phyloP scores from a whole-genome alignment of 2,329 filamentous ascomycete species.

The Torrubiella hemipterigena region DNA sequence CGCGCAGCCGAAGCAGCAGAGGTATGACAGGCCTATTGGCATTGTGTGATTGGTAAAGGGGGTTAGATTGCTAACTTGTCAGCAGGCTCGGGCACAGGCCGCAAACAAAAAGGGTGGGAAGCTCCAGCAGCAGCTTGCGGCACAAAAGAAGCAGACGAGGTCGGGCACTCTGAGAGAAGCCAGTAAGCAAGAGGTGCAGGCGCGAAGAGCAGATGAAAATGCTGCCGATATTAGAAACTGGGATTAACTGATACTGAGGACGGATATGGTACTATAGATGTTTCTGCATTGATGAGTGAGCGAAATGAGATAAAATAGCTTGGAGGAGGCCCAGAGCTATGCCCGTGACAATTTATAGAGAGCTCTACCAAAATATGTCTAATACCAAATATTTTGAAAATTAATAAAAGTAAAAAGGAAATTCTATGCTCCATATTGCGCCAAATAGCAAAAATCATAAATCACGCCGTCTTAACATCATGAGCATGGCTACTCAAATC shows the following conservation, averaged over 20 bases:
- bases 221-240: conserved; percentile 22
- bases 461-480: too few species aligned
- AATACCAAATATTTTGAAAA: background rate
- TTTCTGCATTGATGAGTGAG: background rate
- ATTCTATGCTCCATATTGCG: background rate
- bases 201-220: conserved; percentile 55
- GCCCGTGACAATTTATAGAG: too few species aligned
- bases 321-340: too few species aligned
- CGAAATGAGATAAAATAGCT: background rate
- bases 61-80: background rate
- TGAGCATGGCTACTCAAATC: too few species aligned
- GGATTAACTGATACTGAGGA: conserved; percentile 12
- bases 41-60: background rate
- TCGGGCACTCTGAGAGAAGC: conserved; percentile 54
- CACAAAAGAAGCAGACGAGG: conserved; percentile 64
- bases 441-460: too few species aligned
- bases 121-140: conserved; percentile 56
- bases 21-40: conserved; percentile 37
- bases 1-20: conserved; percentile 76
- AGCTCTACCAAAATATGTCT: too few species aligned
- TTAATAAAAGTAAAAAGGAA: background rate
- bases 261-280: background rate
- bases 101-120: conserved; percentile 51
- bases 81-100: conserved; percentile 55
- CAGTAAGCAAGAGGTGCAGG: conserved; percentile 52